A percentile compares a stretch with the other conserved stretches of the same genome.
These are phyloP conservation scores for Exophiala xenobiotica DNA, from an alignment of 2,329 filamentous ascomycete genomes.

Conservation along the genomic window DNA sequence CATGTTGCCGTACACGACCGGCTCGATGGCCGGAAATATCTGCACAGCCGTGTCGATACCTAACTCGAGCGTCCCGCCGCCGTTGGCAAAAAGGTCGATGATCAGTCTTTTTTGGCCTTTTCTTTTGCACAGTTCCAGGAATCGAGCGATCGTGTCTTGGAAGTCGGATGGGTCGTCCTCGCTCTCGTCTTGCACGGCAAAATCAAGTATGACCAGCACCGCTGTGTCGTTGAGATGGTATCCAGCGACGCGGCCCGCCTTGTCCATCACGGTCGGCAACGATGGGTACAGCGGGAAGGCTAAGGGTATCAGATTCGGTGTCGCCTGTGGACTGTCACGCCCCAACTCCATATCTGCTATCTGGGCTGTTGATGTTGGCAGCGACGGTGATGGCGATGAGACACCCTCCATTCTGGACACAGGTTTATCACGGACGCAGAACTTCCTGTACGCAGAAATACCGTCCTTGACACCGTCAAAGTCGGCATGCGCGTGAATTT, in stretches of 20 bases:
- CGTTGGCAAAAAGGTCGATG: conserved; percentile 62
- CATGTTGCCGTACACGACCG: conserved; percentile 47
- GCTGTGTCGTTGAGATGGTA: conserved; percentile 47
- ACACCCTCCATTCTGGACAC: too few species aligned
- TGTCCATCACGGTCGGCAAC: conserved; percentile 34
- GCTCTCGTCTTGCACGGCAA: conserved; percentile 31
- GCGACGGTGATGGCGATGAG: too few species aligned
- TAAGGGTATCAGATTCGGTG: conserved; percentile 15
- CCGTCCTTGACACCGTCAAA: conserved; percentile 37
- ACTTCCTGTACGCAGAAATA: not conserved
- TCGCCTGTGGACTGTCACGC: too few species aligned
- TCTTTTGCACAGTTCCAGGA: conserved; percentile 48
- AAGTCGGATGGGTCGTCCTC: conserved; percentile 34
- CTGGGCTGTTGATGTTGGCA: too few species aligned
- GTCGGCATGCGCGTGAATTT: conserved; percentile 1
- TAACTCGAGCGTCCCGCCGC: conserved; percentile 53
- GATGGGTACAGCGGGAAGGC: conserved; percentile 38
- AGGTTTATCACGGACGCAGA: not conserved
- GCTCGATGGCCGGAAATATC: conserved; percentile 49
- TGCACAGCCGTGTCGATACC: conserved; percentile 54
- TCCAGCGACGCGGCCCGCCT: conserved; percentile 40
- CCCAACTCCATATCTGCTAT: too few species aligned
- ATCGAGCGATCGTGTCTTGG: conserved; percentile 41
- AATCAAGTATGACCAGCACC: conserved; percentile 45
- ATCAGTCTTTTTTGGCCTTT: conserved; percentile 59